Base-by-base conservation (phyloP, 805 yeast species). In the Saturnispora silvae region DNA sequence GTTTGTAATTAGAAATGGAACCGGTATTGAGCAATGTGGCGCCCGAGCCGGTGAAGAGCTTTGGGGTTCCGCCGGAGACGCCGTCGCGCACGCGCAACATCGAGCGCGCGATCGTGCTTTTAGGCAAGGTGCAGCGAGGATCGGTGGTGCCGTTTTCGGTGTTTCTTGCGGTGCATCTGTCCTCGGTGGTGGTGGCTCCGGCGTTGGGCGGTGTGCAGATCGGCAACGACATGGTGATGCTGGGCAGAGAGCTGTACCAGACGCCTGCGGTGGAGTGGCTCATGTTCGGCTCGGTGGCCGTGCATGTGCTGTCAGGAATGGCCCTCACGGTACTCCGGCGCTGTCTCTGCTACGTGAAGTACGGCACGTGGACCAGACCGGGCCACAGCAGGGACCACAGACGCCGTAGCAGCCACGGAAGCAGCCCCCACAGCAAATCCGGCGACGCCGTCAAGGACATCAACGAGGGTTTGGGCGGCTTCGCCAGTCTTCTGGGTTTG, bases 201-300 rank as follows among this genome's bases (percentile, higher is more conserved):
- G 10, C 10, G 24, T 10, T 22, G 10, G 24, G 10, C 7, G 24
- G 10, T 10, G 24, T 22, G 10, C 10, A 22, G 10, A 22, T 10
- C 24, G 24, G 10, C 7, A 22, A 22, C 24, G 24, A 22, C 7
- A 42, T 40, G 2, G 43, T n/a, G 8, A 43, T 10, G 24, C 7
- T 22, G 10, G 10, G 10, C 24, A 22, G 24, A 10, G 24, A 22
- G 24, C 24, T 22, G 10, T 22, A 22, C 24, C 10, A 10, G 10
- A 10, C 24, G 10, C 24, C 24, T 22, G 24, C 10, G 24, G 10
- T 22, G 10, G 24, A 22, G 24, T n/a, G n/a, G n/a, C n/a, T n/a
- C n/a, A n/a, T n/a, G n/a, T n/a, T n/a, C n/a, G n/a, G n/a, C n/a
- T n/a, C n/a, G n/a, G n/a, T n/a, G n/a, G n/a, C n/a, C n/a, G n/a